Evolutionary conservation across 805 yeast species (phyloP).

Genomic region (Candida dajiaensis): DNA sequence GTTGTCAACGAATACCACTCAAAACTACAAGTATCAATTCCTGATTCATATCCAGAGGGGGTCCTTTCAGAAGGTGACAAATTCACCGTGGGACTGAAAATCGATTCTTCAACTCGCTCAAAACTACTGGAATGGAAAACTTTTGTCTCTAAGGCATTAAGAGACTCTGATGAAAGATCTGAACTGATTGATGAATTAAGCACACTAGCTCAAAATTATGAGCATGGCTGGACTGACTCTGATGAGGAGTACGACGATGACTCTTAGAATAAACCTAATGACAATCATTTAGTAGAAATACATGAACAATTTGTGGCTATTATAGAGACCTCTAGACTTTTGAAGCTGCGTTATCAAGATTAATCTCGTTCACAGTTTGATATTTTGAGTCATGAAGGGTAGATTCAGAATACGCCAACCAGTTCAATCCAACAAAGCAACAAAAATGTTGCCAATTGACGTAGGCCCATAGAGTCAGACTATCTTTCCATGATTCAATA

Average conservation of each 20-base stretch:
- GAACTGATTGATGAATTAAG: conserved; percentile 46
- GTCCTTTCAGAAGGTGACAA: conserved; percentile 12
- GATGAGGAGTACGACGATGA: conserved; percentile 36
- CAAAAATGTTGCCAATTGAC: not conserved
- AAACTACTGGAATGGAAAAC: conserved; percentile 21
- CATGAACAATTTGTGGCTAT: not conserved
- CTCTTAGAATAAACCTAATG: conserved; percentile 4
- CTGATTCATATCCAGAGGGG: conserved; percentile 29
- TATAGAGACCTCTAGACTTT: not conserved
- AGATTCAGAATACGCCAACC: not conserved
- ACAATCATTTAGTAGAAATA: no score
- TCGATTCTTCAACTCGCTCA: conserved; percentile 16
- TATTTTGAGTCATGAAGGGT: not conserved
- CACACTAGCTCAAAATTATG: conserved; percentile 39
- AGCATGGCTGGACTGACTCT: conserved; percentile 41
- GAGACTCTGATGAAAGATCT: conserved; percentile 42
- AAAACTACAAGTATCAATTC: conserved; percentile 13
- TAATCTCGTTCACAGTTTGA: not conserved
- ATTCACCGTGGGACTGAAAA: conserved; percentile 15
- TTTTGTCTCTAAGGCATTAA: conserved; percentile 25
- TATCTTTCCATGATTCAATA: not conserved
- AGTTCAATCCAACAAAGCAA: not conserved
- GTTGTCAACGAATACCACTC: conserved; percentile 6
- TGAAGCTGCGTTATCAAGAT: not conserved
- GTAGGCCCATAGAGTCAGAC: not conserved